Percentiles rank a stretch among this genome's conserved stretches.
These are phyloP conservation scores for Zygotorulaspora danielsina DNA, from an alignment of 805 yeast species.

Conservation along the genomic window DNA sequence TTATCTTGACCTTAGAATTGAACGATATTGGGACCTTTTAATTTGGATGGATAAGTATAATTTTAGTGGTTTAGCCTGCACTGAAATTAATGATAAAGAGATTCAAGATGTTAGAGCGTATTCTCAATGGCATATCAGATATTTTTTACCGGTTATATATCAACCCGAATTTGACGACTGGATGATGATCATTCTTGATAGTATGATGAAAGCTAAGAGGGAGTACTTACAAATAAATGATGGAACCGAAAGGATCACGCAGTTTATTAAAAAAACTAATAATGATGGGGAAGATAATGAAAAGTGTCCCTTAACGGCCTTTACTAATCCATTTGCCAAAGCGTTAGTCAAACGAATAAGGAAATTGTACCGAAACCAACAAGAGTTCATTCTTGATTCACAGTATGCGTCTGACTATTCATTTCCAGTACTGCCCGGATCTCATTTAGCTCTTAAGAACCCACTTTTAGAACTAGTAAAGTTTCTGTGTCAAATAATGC, in stretches of 20 bases:
- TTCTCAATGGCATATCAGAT: conserved; percentile 76
- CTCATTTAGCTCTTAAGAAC: conserved; percentile 51
- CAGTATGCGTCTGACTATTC: conserved; percentile 59
- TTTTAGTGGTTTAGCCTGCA: conserved; percentile 65
- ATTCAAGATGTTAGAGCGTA: conserved; percentile 38
- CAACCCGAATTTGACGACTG: conserved; percentile 86
- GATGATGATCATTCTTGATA: conserved; percentile 71
- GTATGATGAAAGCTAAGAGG: conserved; percentile 54
- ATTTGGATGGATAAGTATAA: conserved; percentile 94
- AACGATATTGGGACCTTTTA: conserved; percentile 85
- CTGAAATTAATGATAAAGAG: conserved; percentile 36
- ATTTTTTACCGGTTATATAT: conserved; percentile 67
- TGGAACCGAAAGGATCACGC: conserved; percentile 64
- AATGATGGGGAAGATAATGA: conserved; percentile 35
- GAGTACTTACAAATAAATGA: conserved; percentile 27
- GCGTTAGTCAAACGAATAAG: conserved; percentile 65
- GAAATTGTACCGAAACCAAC: conserved; percentile 63
- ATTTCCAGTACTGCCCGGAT: conserved; percentile 77
- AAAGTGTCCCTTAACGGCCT: conserved; percentile 42
- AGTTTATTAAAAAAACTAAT: conserved; percentile 49
- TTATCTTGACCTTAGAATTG: conserved; percentile 69
- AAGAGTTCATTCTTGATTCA: conserved; percentile 65
- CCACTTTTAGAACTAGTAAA: conserved; percentile 82
- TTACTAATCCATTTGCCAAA: conserved; percentile 53
- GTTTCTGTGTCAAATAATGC: conserved; percentile 64